Conservation (phyloP, 352 stramenopile species). For the Hyaloperonospora arabidopsidis region DNA sequence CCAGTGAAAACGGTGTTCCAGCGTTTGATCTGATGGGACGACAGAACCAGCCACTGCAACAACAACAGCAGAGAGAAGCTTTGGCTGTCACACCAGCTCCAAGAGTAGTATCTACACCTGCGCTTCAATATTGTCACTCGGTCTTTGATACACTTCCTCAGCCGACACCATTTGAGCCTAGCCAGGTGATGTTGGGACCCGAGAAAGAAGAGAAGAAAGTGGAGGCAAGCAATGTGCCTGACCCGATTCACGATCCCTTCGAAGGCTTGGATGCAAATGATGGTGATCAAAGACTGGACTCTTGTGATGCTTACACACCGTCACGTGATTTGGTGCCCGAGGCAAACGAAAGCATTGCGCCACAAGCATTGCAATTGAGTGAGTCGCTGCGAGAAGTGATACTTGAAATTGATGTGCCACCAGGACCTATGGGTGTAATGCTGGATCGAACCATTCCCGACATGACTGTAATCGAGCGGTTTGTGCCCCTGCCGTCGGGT, state of each 20-base stretch:
- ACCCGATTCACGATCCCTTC: slow-evolving; percentile 79
- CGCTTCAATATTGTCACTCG: slow-evolving; percentile 26
- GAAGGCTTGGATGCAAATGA: slow-evolving; percentile 58
- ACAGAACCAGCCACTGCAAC: slow-evolving; percentile 5
- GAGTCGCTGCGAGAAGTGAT: slow-evolving; percentile 68
- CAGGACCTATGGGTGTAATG: slow-evolving; percentile 76
- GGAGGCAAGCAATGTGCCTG: slow-evolving; percentile 26
- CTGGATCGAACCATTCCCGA: slow-evolving; percentile 68
- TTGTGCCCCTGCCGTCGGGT: slow-evolving; percentile 59
- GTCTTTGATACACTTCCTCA: slow-evolving; percentile 56
- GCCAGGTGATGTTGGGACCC: slow-evolving; percentile 7
- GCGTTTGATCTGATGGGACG: slow-evolving; percentile 48
- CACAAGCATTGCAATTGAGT: slow-evolving; percentile 24
- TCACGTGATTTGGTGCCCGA: slow-evolving; percentile 18
- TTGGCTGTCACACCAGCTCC: slow-evolving; percentile 10
- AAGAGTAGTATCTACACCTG: slow-evolving; percentile 8
- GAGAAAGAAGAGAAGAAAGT: slow-evolving; percentile 29
- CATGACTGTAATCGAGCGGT: slow-evolving; percentile 76
- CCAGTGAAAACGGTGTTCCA: slow-evolving; percentile 14
- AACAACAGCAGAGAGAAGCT: slow-evolving; percentile 11
- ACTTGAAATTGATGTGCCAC: slow-evolving; percentile 69
- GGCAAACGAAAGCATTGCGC: slow-evolving; percentile 2
- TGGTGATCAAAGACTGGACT: slow-evolving; percentile 28
- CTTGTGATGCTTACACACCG: slow-evolving; percentile 32
- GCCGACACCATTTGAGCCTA: slow-evolving; percentile 30